Base-by-base conservation (phyloP, 1,284 basidiomycete species). In the Austroboletus novae-zelandiae region DNA sequence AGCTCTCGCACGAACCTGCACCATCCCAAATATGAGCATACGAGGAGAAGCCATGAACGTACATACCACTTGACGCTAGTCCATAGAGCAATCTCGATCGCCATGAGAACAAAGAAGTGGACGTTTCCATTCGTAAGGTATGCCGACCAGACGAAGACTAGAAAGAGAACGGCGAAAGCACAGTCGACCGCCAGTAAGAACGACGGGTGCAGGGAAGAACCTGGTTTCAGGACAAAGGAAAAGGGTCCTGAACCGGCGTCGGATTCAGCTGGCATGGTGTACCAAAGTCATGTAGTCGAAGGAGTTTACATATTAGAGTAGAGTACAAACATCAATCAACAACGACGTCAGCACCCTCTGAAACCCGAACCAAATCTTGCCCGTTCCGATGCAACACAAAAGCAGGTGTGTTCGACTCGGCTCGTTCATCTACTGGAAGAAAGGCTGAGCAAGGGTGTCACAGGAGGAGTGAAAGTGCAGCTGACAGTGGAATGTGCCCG, bases 21-120 rank as follows among this genome's bases (percentile, higher is more conserved):
- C 47, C 55, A 52, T 23, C 36, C 43, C 51, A 31, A 48, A 43
- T 18, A 51, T 11, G n/a, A 43, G 34, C 15, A 10, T 36, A 30
- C 15, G 14, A 45, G 11, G 23, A 39, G 32, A 41, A 44, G 39
- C 25, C 1, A 40, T 25, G 47, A 13, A 62, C 76, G 45, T 61
- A 86, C 76, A 45, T 61, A 86, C 88, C 88, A 91, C 71, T 91
- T 91, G 2, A 90, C 75, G 59, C 84, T 89, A 30, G 72, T 83
- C 88, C 87, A 91, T 36, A 91, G 69, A 36, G 73, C 77, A 27
- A 82, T 61, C 58, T 84, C 83, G 48, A 91, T 82, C 4, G 58
- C 69, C 53, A 86, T 83, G 17, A 91, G 71, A 23, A 72, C 72
- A 29, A 87, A 71, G 31, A 89, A 71, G 61, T 91, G 88, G 1